Evolutionary conservation across 371 early-diverging fungal genomes (phyloP), one percentile per base, ranked within the genome.

Genomic region (Zychaea mexicana): DNA sequence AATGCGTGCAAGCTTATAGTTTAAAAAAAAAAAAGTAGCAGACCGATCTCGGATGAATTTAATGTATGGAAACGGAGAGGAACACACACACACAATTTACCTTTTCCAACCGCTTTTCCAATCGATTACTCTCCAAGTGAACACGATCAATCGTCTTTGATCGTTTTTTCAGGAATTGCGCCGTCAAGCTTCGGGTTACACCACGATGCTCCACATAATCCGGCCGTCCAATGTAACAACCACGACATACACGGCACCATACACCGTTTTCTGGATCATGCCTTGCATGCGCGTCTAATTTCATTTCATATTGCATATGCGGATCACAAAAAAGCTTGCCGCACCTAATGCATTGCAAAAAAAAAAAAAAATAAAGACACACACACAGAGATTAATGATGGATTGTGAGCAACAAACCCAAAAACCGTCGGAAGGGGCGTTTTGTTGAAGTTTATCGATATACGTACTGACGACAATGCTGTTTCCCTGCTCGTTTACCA

Each of bases 31-130:
- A 21, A 56, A 17, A 19, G n/a, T 4, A 24, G 26, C 3, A 19
- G n/a, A 26, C 17, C 3, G 19, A 22, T 0, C 9, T 42, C 2
- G 15, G 27, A 9, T 21, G 9, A 9, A 59, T 52, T n/a, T n/a
- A n/a, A n/a, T n/a, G n/a, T n/a, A n/a, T n/a, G n/a, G n/a, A n/a
- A n/a, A n/a, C n/a, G n/a, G n/a, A n/a, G n/a, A n/a, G n/a, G n/a
- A n/a, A n/a, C n/a, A n/a, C n/a, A n/a, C n/a, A n/a, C n/a, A n/a
- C n/a, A n/a, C n/a, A n/a, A n/a, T n/a, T 52, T 53, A 94, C 89
- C 71, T 88, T 88, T 71, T 91, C 95, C 57, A 96, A 74, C 13
- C 97, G 81, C 71, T 92, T 91, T 66, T 94, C 95, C 8, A 95
- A 73, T 57, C 93, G 86, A 71, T 95, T 97, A 17, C 86, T 85